Base-by-base conservation (phyloP, 208 protist species). In the Porcisia deanei region DNA sequence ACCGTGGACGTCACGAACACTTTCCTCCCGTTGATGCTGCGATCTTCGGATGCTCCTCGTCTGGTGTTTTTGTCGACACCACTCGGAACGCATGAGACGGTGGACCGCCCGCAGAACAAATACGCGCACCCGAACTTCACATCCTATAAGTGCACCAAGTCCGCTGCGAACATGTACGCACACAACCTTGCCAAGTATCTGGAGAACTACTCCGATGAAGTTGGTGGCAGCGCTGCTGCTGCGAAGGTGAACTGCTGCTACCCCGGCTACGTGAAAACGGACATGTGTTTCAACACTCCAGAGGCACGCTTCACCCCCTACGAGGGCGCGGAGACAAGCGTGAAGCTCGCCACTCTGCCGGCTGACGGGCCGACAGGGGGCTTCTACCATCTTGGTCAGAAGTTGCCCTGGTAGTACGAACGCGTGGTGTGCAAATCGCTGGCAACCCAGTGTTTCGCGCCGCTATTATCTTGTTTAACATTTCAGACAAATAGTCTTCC, bases 121-220 rank as follows among this genome's bases (percentile, higher is more conserved):
- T 89, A 74, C 74, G 85, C 76, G 0, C 74, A 73, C 49, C 77
- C 74, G 16, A 73, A 68, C 61, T 86, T 71, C 77, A 81, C 63
- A 52, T 63, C 88, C 10, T 96, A 96, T 75, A 92, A 91, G 61
- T 80, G 82, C 55, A 88, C 84, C 52, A 96, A 96, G 80, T 77
- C 89, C 12, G 87, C 91, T 47, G 71, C 94, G 57, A 94, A 94
- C 83, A 92, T 94, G 89, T 96, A 96, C 81, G 91, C 88, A 7
- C 83, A 88, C 76, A 91, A 94, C 81, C 87, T 96, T 52, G 91
- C 91, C 52, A 79, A 90, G 67, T 89, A 86, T 64, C 81, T 96
- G 25, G 60, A 88, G 63, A 81, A 76, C 41, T 83, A 83, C 76
- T n/a, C 81, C 9, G 84, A 75, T 22, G 84, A 85, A 78, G 81